Base-by-base conservation (phyloP, 768 basidiomycete species). In the Phallus indusiatus region DNA sequence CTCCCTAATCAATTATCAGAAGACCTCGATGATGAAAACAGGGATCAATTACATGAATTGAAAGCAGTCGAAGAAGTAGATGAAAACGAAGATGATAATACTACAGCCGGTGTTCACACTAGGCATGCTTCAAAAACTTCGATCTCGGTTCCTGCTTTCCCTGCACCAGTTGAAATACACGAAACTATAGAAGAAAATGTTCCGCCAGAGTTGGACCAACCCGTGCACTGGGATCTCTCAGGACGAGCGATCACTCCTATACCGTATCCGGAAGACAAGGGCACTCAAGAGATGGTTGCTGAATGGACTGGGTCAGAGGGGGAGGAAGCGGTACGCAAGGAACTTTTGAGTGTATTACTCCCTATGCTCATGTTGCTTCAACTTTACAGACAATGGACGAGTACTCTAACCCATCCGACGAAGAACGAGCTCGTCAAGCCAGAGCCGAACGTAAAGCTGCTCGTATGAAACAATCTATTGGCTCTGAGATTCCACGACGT, bases 301-400 rank as follows among this genome's bases (percentile, higher is more conserved):
- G 89, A 90, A 64, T 90, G 90, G 89, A 91, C 89, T 3, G 90
- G 86, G 16, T 88, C 87, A 46, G 89, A 91, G 67, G 89, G 89
- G n/a, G 42, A 54, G 14, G 47, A 42, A 56, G 49, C n/a, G 18
- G 55, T 62, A 60, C 52, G 48, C 61, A 47, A 56, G 50, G 51
- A 42, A 24, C 36, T 55, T n/a, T 53, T 24, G 59, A 47, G 55
- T 52, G 37, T 42, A 16, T 20, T 28, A 24, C 35, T 22, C 9
- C 33, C 54, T 20, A 53, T 60, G 28, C 17, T 51, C 49, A n/a
- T 59, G 33, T 63, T 59, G 47, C 53, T 62, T 55, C 58, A 28
- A 61, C 53, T 51, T 28, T 56, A 9, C 74, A 89, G 84, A 90
- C 88, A 64, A 85, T 90, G 53, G 89, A 88, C 24, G 90, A 93